These are phyloP conservation scores for Camelina laxa DNA, from an alignment of 345 rosid genomes.

Conservation along the genomic window DNA sequence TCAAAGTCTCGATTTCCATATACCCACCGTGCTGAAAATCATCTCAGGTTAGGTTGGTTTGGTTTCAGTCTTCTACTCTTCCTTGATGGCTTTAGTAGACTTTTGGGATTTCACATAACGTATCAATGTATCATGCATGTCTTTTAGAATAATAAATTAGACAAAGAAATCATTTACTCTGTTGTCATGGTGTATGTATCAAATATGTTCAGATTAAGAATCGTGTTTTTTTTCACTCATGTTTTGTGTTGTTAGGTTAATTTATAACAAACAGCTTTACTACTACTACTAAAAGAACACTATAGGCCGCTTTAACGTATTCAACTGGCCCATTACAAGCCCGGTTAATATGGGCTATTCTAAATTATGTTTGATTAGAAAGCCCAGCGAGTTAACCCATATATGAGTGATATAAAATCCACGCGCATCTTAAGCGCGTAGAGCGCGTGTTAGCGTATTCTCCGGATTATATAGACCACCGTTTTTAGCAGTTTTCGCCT, in stretches of 20 bases:
- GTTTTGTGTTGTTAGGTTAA: neutral
- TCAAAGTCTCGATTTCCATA: constrained; percentile 21
- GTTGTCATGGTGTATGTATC: neutral
- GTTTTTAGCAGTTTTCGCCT: neutral
- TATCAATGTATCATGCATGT: constrained; percentile 9
- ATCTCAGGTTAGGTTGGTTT: constrained; percentile 9
- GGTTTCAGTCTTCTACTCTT: constrained; percentile 3
- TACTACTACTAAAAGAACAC: too few relatives aligned
- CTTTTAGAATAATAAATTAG: constrained; percentile 19
- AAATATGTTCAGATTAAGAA: neutral
- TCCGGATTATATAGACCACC: neutral
- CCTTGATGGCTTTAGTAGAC: neutral
- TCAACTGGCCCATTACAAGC: neutral
- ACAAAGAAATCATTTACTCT: neutral
- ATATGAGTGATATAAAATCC: neutral
- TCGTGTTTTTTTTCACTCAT: neutral
- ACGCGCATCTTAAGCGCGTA: neutral
- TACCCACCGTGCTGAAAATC: constrained; percentile 12
- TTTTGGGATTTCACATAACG: constrained; percentile 5
- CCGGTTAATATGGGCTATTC: neutral
- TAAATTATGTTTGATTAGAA: neutral
- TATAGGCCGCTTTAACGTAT: neutral
- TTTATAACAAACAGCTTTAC: neutral
- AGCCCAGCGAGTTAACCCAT: neutral
- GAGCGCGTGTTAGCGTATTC: neutral